A percentile compares a stretch with the other conserved stretches of the same genome.
Conservation (phyloP, 2,329 filamentous ascomycete genomes). For the Monosporascus sp. region DNA sequence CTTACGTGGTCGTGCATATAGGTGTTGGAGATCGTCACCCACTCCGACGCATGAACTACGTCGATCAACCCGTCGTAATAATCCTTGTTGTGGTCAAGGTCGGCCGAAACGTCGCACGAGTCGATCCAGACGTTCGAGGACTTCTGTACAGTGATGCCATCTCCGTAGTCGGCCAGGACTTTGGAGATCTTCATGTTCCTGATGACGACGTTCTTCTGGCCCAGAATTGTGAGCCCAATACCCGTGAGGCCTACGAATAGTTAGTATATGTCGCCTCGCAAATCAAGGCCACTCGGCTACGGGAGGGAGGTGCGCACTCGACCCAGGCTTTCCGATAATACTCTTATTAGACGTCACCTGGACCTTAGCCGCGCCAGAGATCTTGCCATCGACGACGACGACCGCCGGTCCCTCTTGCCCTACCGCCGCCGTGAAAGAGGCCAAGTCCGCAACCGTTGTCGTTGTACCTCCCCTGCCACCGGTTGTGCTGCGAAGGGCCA, state of each 20-base stretch:
- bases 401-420: slow-evolving; percentile 37
- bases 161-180: slow-evolving; percentile 35
- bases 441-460: slow-evolving; percentile 42
- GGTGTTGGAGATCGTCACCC: slow-evolving; percentile 37
- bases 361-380: slow-evolving; percentile 33
- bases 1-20: slow-evolving; percentile 37
- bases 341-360: slow-evolving; percentile 39
- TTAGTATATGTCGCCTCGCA: background rate
- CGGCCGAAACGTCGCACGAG: slow-evolving; percentile 50
- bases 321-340: slow-evolving; percentile 35
- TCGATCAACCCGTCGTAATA: slow-evolving; percentile 57
- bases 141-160: slow-evolving; percentile 37
- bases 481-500: slow-evolving; percentile 33
- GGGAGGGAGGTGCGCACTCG: slow-evolving; percentile 11
- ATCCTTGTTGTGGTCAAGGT: slow-evolving; percentile 50
- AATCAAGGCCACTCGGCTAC: background rate
- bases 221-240: slow-evolving; percentile 39
- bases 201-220: slow-evolving; percentile 44
- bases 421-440: slow-evolving; percentile 40
- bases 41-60: slow-evolving; percentile 52
- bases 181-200: slow-evolving; percentile 44
- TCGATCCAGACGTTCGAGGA: slow-evolving; percentile 51
- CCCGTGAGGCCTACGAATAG: slow-evolving; percentile 22
- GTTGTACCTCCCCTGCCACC: slow-evolving; percentile 45
- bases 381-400: slow-evolving; percentile 35